These are phyloP conservation scores for Salvia splendens DNA, from an alignment of 257 asterid genomes.

Conservation along the genomic window DNA sequence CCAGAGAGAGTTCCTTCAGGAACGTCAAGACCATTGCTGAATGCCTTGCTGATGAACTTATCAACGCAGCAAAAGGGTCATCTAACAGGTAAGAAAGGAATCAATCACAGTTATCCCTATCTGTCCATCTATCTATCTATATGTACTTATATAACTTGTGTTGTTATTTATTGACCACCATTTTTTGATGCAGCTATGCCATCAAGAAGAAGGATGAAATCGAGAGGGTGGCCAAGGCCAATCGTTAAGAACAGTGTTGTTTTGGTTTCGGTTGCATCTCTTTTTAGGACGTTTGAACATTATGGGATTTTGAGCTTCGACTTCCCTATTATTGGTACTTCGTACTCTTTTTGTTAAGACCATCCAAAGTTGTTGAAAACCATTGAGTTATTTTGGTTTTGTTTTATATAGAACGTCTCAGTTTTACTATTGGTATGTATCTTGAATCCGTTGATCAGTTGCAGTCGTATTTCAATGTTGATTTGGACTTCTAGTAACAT, in stretches of 20 bases:
- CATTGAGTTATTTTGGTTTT: background rate
- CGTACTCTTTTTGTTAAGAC: background rate
- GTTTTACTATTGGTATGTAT: background rate
- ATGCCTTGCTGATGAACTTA: slow-evolving; percentile 86
- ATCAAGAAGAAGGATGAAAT: slow-evolving; percentile 81
- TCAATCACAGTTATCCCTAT: background rate
- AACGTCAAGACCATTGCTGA: slow-evolving; percentile 72
- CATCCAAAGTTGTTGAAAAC: background rate
- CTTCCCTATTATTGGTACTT: background rate
- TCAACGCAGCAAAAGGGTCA: slow-evolving; percentile 84
- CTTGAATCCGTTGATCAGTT: no score
- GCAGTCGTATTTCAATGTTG: no score
- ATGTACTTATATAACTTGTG: background rate
- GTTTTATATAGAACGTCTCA: background rate
- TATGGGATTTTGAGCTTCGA: slow-evolving; percentile 21
- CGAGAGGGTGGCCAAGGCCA: slow-evolving; percentile 80
- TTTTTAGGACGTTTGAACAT: slow-evolving; percentile 18
- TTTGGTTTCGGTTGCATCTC: slow-evolving; percentile 22
- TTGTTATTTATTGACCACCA: background rate
- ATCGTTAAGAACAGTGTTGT: slow-evolving; percentile 57
- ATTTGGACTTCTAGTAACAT: no score
- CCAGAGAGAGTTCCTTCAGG: slow-evolving; percentile 81
- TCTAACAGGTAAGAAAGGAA: slow-evolving; percentile 55
- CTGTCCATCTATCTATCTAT: background rate
- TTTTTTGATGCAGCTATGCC: slow-evolving; percentile 49